Evolutionary conservation across 2,329 filamentous ascomycete species (phyloP).

Genomic region (Penicillium sp.): DNA sequence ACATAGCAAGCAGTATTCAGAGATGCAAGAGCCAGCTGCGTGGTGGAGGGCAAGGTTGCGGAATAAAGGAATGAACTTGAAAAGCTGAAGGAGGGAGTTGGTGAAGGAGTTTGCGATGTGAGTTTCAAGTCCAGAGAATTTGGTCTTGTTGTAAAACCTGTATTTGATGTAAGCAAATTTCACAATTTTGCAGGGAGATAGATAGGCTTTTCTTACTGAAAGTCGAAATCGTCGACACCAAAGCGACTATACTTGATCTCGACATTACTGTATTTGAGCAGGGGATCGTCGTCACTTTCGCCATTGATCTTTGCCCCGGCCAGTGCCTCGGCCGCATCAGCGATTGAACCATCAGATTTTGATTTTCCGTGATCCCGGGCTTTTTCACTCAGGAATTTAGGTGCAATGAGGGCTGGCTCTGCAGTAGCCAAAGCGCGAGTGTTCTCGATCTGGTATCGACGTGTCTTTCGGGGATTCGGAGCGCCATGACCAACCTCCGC

Average conservation of each 20-base stretch:
- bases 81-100: constrained; percentile 85
- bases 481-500: constrained; percentile 78
- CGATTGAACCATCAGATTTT: constrained; percentile 39
- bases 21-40: constrained; percentile 79
- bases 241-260: constrained; percentile 99
- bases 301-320: constrained; percentile 69
- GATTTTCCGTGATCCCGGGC: constrained; percentile 62
- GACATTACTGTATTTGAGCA: constrained; percentile 86
- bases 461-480: constrained; percentile 70
- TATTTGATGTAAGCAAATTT: constrained; percentile 47
- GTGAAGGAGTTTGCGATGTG: constrained; percentile 97
- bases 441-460: constrained; percentile 81
- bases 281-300: constrained; percentile 76
- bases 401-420: constrained; percentile 66
- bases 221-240: constrained; percentile 99
- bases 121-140: constrained; percentile 88
- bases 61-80: constrained; percentile 85
- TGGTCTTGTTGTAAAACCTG: constrained; percentile 92
- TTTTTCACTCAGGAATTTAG: constrained; percentile 94
- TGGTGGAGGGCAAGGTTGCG: constrained; percentile 88
- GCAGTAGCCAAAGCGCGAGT: constrained; percentile 65
- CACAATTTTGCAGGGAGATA: constrained; percentile 41
- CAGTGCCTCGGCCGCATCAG: constrained; percentile 65
- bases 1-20: constrained; percentile 83
- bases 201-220: constrained; percentile 68